Percentiles rank a stretch among this genome's conserved stretches.
phyloP scores from a whole-genome alignment of 768 basidiomycete species.

The Termitomyces sp. region DNA sequence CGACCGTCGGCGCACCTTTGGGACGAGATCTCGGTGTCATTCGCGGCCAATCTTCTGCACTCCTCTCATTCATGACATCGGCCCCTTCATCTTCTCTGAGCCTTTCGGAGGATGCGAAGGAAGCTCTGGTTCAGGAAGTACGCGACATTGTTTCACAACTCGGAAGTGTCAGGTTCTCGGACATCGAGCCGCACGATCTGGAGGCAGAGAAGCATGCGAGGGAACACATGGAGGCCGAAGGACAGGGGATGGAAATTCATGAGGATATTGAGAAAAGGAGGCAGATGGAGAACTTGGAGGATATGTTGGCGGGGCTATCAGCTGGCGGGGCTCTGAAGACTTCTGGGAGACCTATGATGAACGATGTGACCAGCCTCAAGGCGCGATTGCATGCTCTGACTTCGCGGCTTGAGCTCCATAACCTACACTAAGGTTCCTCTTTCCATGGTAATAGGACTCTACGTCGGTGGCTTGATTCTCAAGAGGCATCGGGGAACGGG shows the following conservation, averaged over 20 bases:
- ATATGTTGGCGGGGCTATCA: constrained; percentile 43
- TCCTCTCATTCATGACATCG: constrained; percentile 51
- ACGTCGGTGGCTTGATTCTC: background rate
- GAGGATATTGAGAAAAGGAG: constrained; percentile 41
- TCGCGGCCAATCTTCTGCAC: constrained; percentile 63
- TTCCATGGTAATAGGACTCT: background rate
- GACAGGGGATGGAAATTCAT: constrained; percentile 26
- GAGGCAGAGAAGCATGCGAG: constrained; percentile 76
- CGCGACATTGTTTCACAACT: constrained; percentile 53
- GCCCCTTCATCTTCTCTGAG: background rate
- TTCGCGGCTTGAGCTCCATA: constrained; percentile 24
- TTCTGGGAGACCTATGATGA: constrained; percentile 26
- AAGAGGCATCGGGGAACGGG: background rate
- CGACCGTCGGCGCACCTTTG: constrained; percentile 60
- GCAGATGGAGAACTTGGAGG: constrained; percentile 50
- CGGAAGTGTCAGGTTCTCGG: constrained; percentile 54
- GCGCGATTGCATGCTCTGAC: constrained; percentile 26
- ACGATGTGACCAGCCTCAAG: constrained; percentile 35
- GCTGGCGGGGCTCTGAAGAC: constrained; percentile 18
- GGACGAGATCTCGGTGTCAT: constrained; percentile 75
- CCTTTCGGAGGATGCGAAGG: constrained; percentile 2
- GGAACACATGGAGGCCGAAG: constrained; percentile 50
- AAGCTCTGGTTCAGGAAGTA: constrained; percentile 34
- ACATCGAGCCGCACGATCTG: constrained; percentile 68
- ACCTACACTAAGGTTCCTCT: constrained; percentile 13